These are phyloP conservation scores for Plasmodium yoelii DNA, from an alignment of 169 alveolate species.

Conservation along the genomic window DNA sequence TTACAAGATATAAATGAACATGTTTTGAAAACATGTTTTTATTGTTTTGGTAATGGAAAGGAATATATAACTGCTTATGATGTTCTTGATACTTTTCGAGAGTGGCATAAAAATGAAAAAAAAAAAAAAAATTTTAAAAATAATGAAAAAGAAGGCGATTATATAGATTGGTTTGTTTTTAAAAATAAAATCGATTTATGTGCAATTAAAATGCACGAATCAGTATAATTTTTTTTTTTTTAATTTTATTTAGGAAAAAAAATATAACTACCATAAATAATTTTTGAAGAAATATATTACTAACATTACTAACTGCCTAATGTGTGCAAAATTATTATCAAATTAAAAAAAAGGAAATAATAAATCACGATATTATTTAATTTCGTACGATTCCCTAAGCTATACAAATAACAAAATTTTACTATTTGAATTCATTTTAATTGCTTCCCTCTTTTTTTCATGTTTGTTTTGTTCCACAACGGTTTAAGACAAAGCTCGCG, in stretches of 20 bases:
- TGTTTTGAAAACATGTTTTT: slow-evolving; percentile 56
- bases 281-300: too few relatives aligned
- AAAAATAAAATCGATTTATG: slow-evolving; percentile 56
- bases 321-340: too few relatives aligned
- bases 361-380: too few relatives aligned
- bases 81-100: slow-evolving; percentile 47
- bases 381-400: too few relatives aligned
- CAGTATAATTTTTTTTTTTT: slow-evolving; percentile 1
- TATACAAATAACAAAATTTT: too few relatives aligned
- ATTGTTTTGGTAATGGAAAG: slow-evolving; percentile 48
- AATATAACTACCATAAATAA: too few relatives aligned
- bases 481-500: too few relatives aligned
- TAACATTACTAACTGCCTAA: too few relatives aligned
- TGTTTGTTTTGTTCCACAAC: too few relatives aligned
- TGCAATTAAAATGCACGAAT: slow-evolving; percentile 50
- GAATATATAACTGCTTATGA: slow-evolving; percentile 71
- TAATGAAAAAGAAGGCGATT: neutral
- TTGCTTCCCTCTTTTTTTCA: too few relatives aligned
- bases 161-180: slow-evolving; percentile 65
- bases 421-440: too few relatives aligned
- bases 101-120: slow-evolving; percentile 38
- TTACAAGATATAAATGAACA: slow-evolving; percentile 54
- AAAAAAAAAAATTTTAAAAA: slow-evolving; percentile 24
- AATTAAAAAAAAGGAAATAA: too few relatives aligned
- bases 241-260: neutral